These are phyloP conservation scores for Nakaseomyces nivariensis DNA, from an alignment of 1,139 yeast genomes.

Conservation along the genomic window DNA sequence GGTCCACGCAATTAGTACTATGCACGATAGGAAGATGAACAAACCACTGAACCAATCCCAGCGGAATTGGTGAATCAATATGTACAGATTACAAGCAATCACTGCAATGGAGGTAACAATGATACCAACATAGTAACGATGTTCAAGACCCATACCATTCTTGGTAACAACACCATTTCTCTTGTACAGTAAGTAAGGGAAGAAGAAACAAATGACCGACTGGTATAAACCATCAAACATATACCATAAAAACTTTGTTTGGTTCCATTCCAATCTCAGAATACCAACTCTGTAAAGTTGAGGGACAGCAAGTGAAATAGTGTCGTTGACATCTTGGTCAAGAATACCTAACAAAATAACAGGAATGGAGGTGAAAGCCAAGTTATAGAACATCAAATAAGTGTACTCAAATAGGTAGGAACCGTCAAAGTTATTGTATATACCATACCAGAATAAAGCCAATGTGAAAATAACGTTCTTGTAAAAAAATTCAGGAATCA, in stretches of 20 bases:
- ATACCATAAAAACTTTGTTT: slow-evolving; percentile 70
- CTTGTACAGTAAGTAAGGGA: slow-evolving; percentile 66
- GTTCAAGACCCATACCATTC: slow-evolving; percentile 63
- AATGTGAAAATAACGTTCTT: slow-evolving; percentile 84
- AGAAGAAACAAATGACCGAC: slow-evolving; percentile 73
- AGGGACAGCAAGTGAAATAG: slow-evolving; percentile 78
- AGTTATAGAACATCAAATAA: slow-evolving; percentile 80
- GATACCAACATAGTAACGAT: slow-evolving; percentile 79
- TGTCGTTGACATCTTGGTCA: slow-evolving; percentile 87
- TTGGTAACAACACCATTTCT: slow-evolving; percentile 40
- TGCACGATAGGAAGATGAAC: slow-evolving; percentile 52
- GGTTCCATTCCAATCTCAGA: slow-evolving; percentile 70
- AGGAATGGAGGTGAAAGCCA: slow-evolving; percentile 92
- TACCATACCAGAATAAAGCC: slow-evolving; percentile 89
- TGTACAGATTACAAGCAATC: slow-evolving; percentile 68
- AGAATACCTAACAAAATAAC: slow-evolving; percentile 82
- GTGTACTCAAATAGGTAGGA: slow-evolving; percentile 88
- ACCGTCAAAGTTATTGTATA: slow-evolving; percentile 79
- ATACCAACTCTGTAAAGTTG: slow-evolving; percentile 83
- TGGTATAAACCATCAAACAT: slow-evolving; percentile 85
- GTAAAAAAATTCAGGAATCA: slow-evolving; percentile 89
- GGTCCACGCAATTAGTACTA: slow-evolving; percentile 76
- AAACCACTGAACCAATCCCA: slow-evolving; percentile 87
- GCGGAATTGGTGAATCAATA: slow-evolving; percentile 71
- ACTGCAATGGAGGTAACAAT: slow-evolving; percentile 72